phyloP scores from a whole-genome alignment of 2,329 filamentous ascomycete species.

The Stachybotrys echinatus region DNA sequence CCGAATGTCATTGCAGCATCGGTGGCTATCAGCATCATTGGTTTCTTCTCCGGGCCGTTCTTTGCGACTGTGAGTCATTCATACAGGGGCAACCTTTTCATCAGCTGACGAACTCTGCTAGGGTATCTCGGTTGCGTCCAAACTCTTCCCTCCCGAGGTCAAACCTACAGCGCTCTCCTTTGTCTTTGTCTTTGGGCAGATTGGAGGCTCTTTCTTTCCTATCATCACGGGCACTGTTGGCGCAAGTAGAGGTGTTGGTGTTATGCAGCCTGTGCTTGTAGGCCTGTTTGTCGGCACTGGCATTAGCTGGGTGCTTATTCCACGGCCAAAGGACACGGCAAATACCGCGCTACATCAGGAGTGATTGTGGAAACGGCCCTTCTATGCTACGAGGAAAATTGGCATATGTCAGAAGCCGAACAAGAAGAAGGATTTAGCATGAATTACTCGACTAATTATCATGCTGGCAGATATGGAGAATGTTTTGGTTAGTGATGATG shows the following conservation, averaged over 20 bases:
- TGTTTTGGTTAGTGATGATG: too few species aligned
- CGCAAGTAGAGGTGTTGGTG: constrained; percentile 34
- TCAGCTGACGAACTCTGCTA: constrained; percentile 12
- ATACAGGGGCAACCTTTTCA: constrained; percentile 1
- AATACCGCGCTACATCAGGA: constrained; percentile 27
- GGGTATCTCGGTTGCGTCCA: constrained; percentile 49
- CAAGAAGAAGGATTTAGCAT: too few species aligned
- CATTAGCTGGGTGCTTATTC: constrained; percentile 40
- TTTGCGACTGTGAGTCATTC: constrained; percentile 49
- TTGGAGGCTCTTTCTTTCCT: constrained; percentile 50
- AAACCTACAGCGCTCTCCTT: constrained; percentile 34
- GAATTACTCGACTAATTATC: too few species aligned
- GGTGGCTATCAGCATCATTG: constrained; percentile 47
- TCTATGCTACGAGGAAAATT: too few species aligned
- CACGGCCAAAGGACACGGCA: constrained; percentile 24
- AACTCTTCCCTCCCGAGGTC: constrained; percentile 37
- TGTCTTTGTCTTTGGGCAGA: constrained; percentile 52
- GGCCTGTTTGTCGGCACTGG: constrained; percentile 39
- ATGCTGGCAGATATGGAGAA: too few species aligned
- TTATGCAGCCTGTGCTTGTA: constrained; percentile 47
- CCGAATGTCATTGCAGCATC: constrained; percentile 43
- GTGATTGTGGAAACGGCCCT: too few species aligned
- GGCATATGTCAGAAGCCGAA: too few species aligned
- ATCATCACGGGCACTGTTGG: constrained; percentile 49
- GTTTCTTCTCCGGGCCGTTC: constrained; percentile 53